Evolutionary conservation across 192 early-diverging fungal species (phyloP), one percentile per base, ranked within the genome.

Genomic region (Mortierella hygrophila): DNA sequence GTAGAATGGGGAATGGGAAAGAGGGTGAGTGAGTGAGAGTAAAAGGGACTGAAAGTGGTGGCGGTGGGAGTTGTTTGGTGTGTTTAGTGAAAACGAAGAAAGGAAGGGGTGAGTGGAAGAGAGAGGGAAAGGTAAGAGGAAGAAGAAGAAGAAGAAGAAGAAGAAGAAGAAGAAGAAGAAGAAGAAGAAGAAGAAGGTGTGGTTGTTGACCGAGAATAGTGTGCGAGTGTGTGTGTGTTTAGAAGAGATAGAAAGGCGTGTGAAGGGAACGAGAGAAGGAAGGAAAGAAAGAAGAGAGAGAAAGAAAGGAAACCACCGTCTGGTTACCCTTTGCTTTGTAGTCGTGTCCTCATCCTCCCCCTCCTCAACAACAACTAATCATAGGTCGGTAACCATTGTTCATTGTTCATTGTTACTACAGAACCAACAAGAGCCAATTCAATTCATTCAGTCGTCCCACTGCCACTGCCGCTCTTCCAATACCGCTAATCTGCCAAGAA

Each of bases 1-100:
- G 72, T 74, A n/a, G 29, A 54, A 42, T 42, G 72, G 37, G 37
- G 13, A 41, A 63, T 21, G 74, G 35, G 23, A 42, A 15, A 47
- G 57, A 44, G 7, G 37, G 41, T 4, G 3, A 20, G 21, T 9
- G 37, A 7, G 7, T 4, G 29, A 40, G 6, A 37, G 54, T 11
- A 35, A 60, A 40, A 35, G 35, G 1, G 74, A 75, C 4, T 32
- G 75, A 46, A 38, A 65, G 40, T 41, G 38, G 49, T 55, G 71
- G 71, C 71, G 20, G 40, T 32, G 44, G 71, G 7, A 6, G 55
- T 26, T 57, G 55, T 7, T 18, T 26, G 23, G 55, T 57, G 55
- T 57, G 55, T 57, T 57, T 57, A 57, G 55, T 57, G 55, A 57
- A 57, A 35, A 52, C n/a, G 70, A 72, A 71, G n/a, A 6, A n/a